Evolutionary conservation across 169 alveolate species (phyloP).

Genomic region (Cryptosporidium sp.): DNA sequence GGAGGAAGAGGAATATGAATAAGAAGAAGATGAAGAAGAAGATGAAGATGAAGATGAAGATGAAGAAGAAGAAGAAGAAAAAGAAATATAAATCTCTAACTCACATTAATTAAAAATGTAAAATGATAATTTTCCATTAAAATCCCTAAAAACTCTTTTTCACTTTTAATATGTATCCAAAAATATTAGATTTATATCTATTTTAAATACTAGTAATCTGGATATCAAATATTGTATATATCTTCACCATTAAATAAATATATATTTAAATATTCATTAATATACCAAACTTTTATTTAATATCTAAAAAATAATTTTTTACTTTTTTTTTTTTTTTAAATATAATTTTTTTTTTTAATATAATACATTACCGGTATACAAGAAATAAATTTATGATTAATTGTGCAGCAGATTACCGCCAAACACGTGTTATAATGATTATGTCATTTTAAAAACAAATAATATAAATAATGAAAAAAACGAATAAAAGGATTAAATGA

Average conservation of each 20-base stretch:
- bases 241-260: no score
- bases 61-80: no score
- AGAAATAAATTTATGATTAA: not conserved
- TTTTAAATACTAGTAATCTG: not conserved
- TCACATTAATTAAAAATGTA: no score
- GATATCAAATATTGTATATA: not conserved
- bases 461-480: not conserved
- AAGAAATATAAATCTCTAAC: no score
- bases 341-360: not conserved
- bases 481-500: not conserved
- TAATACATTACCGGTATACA: not conserved
- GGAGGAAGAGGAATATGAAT: no score
- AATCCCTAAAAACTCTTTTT: not conserved
- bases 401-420: slow-evolving; percentile 18
- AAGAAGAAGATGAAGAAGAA: no score
- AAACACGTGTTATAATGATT: not conserved
- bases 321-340: not conserved
- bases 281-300: not conserved
- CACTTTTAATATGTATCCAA: not conserved
- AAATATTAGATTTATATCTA: no score
- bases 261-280: not conserved
- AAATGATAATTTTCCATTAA: not conserved
- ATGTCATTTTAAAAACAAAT: not conserved
- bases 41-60: no score
- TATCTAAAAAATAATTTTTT: not conserved